Conservation (phyloP, 2,329 filamentous ascomycete species). For the Aspergillus sp. region DNA sequence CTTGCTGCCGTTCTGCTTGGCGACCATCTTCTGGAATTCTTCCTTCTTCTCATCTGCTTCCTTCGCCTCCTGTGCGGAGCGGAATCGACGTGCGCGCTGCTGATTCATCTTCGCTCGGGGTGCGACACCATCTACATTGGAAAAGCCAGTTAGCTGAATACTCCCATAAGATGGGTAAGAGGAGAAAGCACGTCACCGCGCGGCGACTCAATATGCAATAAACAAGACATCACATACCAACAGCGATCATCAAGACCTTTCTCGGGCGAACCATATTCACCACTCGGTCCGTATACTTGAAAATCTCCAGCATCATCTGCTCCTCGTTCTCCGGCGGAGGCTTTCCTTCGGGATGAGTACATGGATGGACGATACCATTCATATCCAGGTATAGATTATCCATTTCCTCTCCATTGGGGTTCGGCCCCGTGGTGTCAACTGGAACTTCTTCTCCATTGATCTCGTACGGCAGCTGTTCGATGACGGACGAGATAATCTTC, state of each 20-base stretch:
- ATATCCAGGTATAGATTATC: constrained; percentile 98
- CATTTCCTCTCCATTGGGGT: constrained; percentile 95
- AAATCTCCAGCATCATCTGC: constrained; percentile 99
- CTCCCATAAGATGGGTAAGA: background rate
- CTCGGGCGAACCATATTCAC: constrained; percentile 97
- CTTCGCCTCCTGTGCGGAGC: constrained; percentile 84
- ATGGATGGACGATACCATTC: constrained; percentile 99
- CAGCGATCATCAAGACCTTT: constrained; percentile 94
- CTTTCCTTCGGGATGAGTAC: constrained; percentile 90
- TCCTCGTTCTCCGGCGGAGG: constrained; percentile 88
- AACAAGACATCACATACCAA: constrained; percentile 47
- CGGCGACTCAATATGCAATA: background rate
- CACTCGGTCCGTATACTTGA: constrained; percentile 96
- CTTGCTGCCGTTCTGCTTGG: constrained; percentile 62
- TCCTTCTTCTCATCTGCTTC: constrained; percentile 89
- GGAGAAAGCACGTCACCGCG: background rate
- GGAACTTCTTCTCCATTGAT: constrained; percentile 80
- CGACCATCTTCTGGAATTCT: constrained; percentile 75
- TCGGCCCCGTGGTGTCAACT: constrained; percentile 71
- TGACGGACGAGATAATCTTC: constrained; percentile 87
- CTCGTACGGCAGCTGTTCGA: constrained; percentile 72
- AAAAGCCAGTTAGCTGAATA: constrained; percentile 16
- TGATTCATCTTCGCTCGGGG: constrained; percentile 99
- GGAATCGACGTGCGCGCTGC: constrained; percentile 89
- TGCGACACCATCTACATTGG: constrained; percentile 70